Evolutionary conservation across 768 basidiomycete genomes (phyloP), one percentile per base, ranked within the genome.

Genomic region (Megacollybia marginata): DNA sequence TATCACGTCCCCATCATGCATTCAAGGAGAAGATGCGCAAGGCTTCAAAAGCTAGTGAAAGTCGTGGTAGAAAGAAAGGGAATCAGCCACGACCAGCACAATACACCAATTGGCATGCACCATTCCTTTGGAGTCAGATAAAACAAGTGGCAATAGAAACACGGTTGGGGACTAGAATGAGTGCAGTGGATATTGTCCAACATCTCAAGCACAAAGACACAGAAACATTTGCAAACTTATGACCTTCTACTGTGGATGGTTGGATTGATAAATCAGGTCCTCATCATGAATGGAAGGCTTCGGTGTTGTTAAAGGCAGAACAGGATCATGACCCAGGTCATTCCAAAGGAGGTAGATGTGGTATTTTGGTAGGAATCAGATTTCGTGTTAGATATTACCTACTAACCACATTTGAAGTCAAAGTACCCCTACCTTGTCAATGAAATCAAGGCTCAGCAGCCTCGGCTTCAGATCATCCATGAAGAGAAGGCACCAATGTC

Each of bases 211-310:
- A 46, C n/a, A 33, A 19, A 18, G 40, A 58, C 46, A 46, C 55
- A n/a, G 49, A 43, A 13, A 46, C 45, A 18, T 62, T 61, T 47
- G 44, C 31, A 4, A 34, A 43, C 15, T 47, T 63, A 43, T 58
- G 35, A 20, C 46, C 33, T 11, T 58, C 34, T 15, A 62, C 52
- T 4, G 51, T 64, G 19, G 54, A 62, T 11, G 52, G 48, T 12
- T 64, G 63, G 62, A 60, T 64, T 51, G 61, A 61, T 44, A 48
- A 48, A 19, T 47, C 53, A 10, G 55, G 54, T 13, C 33, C 35
- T 5, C 50, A 49, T 42, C 57, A 56, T 20, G 6, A 20, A 23
- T 65, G 63, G 63, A 54, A 42, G 10, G 55, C 47, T n/a, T 20
- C 50, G 12, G 53, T 56, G 5, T 48, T 56, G 10, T 9, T 9